Percentiles rank a stretch among this genome's conserved stretches.
Conservation (phyloP, 345 rosid species). For the Litchi chinensis region DNA sequence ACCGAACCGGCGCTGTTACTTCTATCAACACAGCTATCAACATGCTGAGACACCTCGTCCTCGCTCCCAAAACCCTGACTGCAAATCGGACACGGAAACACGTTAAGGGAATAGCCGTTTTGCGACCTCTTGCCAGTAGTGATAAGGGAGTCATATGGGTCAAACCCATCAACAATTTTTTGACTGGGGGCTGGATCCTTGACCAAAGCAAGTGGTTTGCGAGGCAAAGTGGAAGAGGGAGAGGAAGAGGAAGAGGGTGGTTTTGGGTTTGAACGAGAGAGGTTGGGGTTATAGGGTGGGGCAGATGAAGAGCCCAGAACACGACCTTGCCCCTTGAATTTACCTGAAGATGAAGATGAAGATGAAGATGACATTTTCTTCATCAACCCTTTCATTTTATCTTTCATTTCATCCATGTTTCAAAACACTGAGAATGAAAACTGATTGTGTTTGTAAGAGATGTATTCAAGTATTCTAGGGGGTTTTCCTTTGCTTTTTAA, state of each 20-base stretch:
- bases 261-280: slow-evolving; percentile 37
- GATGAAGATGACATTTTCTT: slow-evolving; percentile 73
- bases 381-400: slow-evolving; percentile 83
- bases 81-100: slow-evolving; percentile 83
- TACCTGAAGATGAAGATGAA: slow-evolving; percentile 71
- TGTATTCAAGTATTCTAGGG: not conserved
- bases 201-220: slow-evolving; percentile 38
- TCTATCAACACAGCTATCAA: slow-evolving; percentile 59
- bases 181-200: slow-evolving; percentile 34
- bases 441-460: not conserved
- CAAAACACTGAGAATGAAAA: no score
- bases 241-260: slow-evolving; percentile 34
- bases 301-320: slow-evolving; percentile 81
- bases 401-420: slow-evolving; percentile 85
- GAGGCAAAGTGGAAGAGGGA: slow-evolving; percentile 44
- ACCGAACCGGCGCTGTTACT: slow-evolving; percentile 9
- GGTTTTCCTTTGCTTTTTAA: no score
- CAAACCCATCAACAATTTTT: slow-evolving; percentile 56
- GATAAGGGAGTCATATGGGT: slow-evolving; percentile 69
- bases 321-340: slow-evolving; percentile 88
- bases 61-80: slow-evolving; percentile 55
- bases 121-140: slow-evolving; percentile 77
- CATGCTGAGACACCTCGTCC: slow-evolving; percentile 79
- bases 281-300: slow-evolving; percentile 50
- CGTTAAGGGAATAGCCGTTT: slow-evolving; percentile 67